Percentiles rank a stretch among this genome's conserved stretches.
These are phyloP conservation scores for Truncatella angustata DNA, from an alignment of 2,329 filamentous ascomycete species.

Conservation along the genomic window DNA sequence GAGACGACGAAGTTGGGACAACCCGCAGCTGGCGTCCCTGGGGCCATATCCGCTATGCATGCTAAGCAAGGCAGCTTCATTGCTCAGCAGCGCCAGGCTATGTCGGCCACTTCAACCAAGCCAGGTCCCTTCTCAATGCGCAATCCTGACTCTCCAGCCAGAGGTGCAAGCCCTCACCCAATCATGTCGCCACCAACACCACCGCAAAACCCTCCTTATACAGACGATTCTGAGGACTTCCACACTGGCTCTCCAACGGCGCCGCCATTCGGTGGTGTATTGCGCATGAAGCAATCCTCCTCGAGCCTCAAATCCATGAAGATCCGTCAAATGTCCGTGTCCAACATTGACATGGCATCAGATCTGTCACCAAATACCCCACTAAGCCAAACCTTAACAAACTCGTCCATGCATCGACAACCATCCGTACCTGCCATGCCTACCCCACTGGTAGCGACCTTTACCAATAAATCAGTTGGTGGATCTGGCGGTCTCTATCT, in stretches of 20 bases:
- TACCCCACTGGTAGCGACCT: conserved; percentile 64
- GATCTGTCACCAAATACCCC: conserved; percentile 75
- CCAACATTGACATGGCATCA: conserved; percentile 58
- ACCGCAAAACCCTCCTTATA: conserved; percentile 26
- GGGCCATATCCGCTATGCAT: conserved; percentile 21
- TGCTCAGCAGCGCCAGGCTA: conserved; percentile 40
- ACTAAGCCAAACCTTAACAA: conserved; percentile 63
- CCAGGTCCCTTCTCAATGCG: conserved; percentile 31
- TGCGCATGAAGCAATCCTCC: conserved; percentile 69
- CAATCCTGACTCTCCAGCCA: conserved; percentile 31
- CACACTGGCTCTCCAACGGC: conserved; percentile 58
- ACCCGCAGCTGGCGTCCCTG: conserved; percentile 21
- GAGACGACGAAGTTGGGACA: conserved; percentile 59
- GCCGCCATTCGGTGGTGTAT: conserved; percentile 41
- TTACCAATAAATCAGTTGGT: conserved; percentile 55
- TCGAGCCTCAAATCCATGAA: conserved; percentile 71
- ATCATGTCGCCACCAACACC: conserved; percentile 25
- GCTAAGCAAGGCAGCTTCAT: conserved; percentile 34
- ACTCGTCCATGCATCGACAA: conserved; percentile 43
- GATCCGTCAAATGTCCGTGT: conserved; percentile 69
- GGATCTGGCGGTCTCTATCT: conserved; percentile 70
- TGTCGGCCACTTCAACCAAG: conserved; percentile 34
- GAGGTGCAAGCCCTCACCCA: conserved; percentile 20
- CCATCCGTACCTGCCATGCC: conserved; percentile 62
- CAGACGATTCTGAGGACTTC: conserved; percentile 30